phyloP scores from a whole-genome alignment of 257 asterid genomes.

The Fraxinus cuspidata region DNA sequence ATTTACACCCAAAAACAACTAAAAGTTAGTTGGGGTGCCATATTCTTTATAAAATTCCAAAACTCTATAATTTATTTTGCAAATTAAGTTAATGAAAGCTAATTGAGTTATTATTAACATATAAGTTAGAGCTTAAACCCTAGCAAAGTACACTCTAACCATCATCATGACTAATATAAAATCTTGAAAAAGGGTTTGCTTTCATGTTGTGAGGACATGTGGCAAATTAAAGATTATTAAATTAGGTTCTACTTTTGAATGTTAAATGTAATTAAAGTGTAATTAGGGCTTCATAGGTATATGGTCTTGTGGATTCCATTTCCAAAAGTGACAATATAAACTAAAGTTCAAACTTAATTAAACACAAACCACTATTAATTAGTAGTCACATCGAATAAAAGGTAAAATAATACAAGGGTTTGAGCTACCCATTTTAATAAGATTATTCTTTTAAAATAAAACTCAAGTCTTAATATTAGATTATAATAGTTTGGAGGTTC shows the following conservation, averaged over 20 bases:
- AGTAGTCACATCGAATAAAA: too few relatives aligned
- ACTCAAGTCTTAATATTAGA: too few relatives aligned
- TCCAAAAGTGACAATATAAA: background rate
- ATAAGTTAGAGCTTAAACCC: slow-evolving; percentile 35
- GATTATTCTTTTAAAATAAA: too few relatives aligned
- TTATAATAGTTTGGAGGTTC: too few relatives aligned
- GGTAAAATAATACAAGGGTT: too few relatives aligned
- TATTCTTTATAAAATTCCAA: slow-evolving; percentile 22
- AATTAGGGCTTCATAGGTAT: slow-evolving; percentile 7
- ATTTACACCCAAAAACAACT: slow-evolving; percentile 27
- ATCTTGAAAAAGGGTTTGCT: slow-evolving; percentile 12
- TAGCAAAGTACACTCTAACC: slow-evolving; percentile 27
- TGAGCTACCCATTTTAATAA: too few relatives aligned
- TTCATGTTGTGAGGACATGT: slow-evolving; percentile 20
- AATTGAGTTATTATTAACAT: slow-evolving; percentile 18
- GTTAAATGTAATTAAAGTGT: slow-evolving; percentile 15
- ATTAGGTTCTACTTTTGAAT: slow-evolving; percentile 1
- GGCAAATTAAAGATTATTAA: slow-evolving; percentile 9
- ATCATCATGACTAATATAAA: slow-evolving; percentile 19
- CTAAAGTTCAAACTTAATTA: background rate
- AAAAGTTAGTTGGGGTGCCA: slow-evolving; percentile 25
- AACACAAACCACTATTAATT: background rate
- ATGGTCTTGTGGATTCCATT: slow-evolving; percentile 9
- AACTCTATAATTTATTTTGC: background rate
- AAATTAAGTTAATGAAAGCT: background rate